Conservation (phyloP, 805 yeast species). For the Wickerhamiella bombiphila region DNA sequence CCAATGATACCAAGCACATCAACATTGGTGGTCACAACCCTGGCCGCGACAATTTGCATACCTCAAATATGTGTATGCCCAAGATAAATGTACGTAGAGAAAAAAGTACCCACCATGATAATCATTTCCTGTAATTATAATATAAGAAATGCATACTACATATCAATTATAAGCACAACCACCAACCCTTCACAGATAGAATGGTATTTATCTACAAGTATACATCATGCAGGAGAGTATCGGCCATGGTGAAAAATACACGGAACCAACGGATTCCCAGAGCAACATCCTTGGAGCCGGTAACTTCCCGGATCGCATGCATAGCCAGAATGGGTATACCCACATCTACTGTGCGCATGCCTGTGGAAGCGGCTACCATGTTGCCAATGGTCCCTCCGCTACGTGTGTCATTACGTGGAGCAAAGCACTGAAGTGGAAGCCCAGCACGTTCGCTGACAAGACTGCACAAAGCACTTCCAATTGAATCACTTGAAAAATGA, state of each 20-base stretch:
- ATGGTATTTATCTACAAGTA: too few relatives aligned
- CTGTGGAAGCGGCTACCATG: constrained; percentile 27
- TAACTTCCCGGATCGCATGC: constrained; percentile 76
- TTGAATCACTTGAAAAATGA: constrained; percentile 69
- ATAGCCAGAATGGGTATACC: constrained; percentile 75
- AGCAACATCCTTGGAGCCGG: constrained; percentile 62
- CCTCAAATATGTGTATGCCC: too few relatives aligned
- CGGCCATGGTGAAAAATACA: constrained; percentile 37
- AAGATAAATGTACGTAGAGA: too few relatives aligned
- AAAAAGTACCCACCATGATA: too few relatives aligned
- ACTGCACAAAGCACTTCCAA: constrained; percentile 55
- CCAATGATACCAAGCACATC: too few relatives aligned
- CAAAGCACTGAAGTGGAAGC: constrained; percentile 61
- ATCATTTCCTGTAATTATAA: too few relatives aligned
- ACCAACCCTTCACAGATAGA: too few relatives aligned
- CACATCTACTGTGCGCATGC: constrained; percentile 40
- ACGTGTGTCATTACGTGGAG: constrained; percentile 67
- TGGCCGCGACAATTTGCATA: too few relatives aligned
- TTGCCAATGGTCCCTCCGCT: constrained; percentile 85
- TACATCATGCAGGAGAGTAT: neutral
- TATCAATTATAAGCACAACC: too few relatives aligned
- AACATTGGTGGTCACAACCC: too few relatives aligned
- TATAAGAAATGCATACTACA: too few relatives aligned
- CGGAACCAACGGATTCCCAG: constrained; percentile 54
- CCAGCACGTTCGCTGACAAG: constrained; percentile 49